Base-by-base conservation (phyloP, 257 asterid genomes). In the Echites panduratus region DNA sequence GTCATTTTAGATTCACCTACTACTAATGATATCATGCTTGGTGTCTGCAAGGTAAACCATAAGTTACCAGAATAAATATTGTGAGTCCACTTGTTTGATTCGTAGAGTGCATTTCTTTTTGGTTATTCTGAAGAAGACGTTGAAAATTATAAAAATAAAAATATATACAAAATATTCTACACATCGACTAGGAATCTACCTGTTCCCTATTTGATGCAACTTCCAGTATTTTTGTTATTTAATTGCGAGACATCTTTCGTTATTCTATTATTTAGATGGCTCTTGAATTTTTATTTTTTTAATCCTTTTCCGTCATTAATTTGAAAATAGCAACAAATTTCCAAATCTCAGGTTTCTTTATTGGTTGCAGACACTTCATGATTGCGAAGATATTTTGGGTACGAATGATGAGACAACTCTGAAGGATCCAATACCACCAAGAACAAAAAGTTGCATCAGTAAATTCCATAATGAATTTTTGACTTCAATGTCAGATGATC, bases 401-500 rank as follows among this genome's bases (percentile, higher is more conserved):
- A 83, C 85, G 77, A 76, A 81, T 66, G 85, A 80, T 56, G 83
- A 61, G 56, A 79, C 78, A 70, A 79, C 70, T 75, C 50, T 71
- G 84, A 87, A 83, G 82, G 87, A 84, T 77, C 81, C 87, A 7
- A 70, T 89, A 81, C 90, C 97, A 79, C 72, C 88, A 70, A 90
- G 65, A 81, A 83, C 82, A 72, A 78, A 77, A 40, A 75, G 79
- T 64, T 91, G 92, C 81, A 82, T 95, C 77, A 81, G 78, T 66
- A 87, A 86, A 70, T 91, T 92, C 77, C 75, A 78, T 71, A 87
- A 92, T 74, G 98, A 95, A 70, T 86, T 85, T 80, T 69, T 83
- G 75, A 75, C 81, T 38, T 87, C 98, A 17, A 83, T 95, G 88
- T 89, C 95, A 22, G 99, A 92, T 84, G 99, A 95, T 83, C 91